Evolutionary conservation across 176 grass and related monocot genomes (phyloP).

Genomic region (Carex littledalei): DNA sequence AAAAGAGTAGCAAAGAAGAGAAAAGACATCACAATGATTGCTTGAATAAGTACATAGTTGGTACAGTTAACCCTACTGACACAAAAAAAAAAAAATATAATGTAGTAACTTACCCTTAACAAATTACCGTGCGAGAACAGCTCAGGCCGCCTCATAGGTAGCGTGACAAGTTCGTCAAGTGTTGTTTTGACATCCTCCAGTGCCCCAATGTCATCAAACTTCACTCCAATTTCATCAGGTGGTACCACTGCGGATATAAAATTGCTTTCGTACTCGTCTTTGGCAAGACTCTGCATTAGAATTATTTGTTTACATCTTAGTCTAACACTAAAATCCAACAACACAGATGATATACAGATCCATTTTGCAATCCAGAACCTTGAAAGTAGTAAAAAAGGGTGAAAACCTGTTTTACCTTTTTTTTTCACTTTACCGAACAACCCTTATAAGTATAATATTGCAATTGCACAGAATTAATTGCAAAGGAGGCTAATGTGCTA

Average conservation of each 20-base stretch:
- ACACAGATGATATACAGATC: not conserved
- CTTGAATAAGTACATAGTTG: not conserved
- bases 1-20: not conserved
- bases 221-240: slow-evolving; percentile 88
- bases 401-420: not conserved
- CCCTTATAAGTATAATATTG: not conserved
- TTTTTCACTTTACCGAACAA: not conserved
- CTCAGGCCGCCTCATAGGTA: slow-evolving; percentile 95
- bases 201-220: slow-evolving; percentile 95
- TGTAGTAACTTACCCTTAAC: slow-evolving; percentile 51
- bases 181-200: slow-evolving; percentile 92
- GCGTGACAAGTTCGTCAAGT: slow-evolving; percentile 83
- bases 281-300: slow-evolving; percentile 60
- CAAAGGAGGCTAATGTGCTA: not conserved
- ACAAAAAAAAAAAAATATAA: slow-evolving; percentile 13
- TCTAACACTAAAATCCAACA: not conserved
- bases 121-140: slow-evolving; percentile 90
- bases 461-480: not conserved
- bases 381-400: not conserved
- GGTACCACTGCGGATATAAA: slow-evolving; percentile 85
- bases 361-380: not conserved
- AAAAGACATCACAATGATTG: not conserved
- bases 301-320: slow-evolving; percentile 4
- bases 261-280: slow-evolving; percentile 91
- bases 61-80: not conserved